Conservation (phyloP, 345 rosid genomes). For the Psidium friedrichsthalianum region DNA sequence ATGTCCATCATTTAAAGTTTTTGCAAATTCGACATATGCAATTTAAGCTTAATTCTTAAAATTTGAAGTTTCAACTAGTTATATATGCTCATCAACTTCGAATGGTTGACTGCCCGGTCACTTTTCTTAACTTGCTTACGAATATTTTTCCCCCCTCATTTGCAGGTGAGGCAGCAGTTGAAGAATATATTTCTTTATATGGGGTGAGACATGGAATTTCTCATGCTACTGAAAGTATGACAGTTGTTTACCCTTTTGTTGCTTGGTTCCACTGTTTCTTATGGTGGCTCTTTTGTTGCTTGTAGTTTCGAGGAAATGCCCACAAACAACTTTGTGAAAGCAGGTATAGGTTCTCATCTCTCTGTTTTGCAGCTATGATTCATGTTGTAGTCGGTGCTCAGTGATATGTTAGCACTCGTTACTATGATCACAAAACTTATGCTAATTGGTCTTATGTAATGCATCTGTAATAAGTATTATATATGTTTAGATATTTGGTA, state of each 20-base stretch:
- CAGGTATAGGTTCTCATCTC: conserved; percentile 39
- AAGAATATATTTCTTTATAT: conserved; percentile 74
- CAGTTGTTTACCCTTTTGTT: background rate
- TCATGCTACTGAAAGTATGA: background rate
- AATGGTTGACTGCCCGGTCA: background rate
- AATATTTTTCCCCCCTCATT: background rate
- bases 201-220: conserved; percentile 41
- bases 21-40: background rate
- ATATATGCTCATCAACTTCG: background rate
- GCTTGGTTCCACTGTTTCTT: background rate
- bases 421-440: background rate
- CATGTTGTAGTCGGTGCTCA: background rate
- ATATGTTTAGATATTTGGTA: background rate
- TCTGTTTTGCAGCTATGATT: background rate
- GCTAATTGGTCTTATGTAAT: background rate
- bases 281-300: background rate
- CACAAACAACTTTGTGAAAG: conserved; percentile 83
- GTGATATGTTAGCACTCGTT: background rate
- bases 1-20: background rate
- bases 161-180: conserved; percentile 69
- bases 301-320: conserved; percentile 97
- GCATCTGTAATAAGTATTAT: background rate
- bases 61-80: background rate
- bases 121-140: background rate
- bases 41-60: background rate